Percentiles rank a stretch among this genome's conserved stretches.
phyloP scores from a whole-genome alignment of 192 early-diverging fungal genomes.

The Paraglomus brasilianum region DNA sequence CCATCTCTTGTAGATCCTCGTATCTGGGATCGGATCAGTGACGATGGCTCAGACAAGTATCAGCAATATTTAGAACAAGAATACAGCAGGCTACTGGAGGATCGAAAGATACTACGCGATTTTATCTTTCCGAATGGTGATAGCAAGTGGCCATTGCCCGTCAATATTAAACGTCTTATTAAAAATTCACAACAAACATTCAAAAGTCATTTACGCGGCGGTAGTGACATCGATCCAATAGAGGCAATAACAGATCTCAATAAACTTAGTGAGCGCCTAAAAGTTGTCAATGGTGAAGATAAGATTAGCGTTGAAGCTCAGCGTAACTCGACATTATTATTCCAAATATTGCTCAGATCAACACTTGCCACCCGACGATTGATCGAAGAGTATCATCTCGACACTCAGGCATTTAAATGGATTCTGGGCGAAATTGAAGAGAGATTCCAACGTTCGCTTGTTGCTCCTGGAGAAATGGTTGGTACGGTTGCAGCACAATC shows the following conservation, averaged over 20 bases:
- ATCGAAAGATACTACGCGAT: constrained; percentile 72
- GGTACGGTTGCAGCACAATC: constrained; percentile 97
- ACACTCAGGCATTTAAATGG: constrained; percentile 88
- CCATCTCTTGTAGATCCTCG: too few relatives aligned
- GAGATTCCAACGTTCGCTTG: constrained; percentile 86
- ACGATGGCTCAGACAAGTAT: constrained; percentile 36
- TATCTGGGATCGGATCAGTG: background rate
- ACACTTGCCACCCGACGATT: constrained; percentile 81
- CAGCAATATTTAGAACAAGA: constrained; percentile 76
- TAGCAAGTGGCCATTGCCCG: constrained; percentile 83
- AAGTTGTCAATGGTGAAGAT: constrained; percentile 88
- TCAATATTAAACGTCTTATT: constrained; percentile 87
- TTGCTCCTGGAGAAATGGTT: constrained; percentile 97
- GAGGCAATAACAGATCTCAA: constrained; percentile 74
- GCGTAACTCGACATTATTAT: constrained; percentile 88
- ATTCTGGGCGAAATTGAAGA: constrained; percentile 90
- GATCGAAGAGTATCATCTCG: constrained; percentile 88
- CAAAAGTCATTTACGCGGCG: constrained; percentile 72
- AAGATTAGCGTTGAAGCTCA: constrained; percentile 84
- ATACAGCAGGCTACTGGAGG: constrained; percentile 72
- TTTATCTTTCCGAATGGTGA: constrained; percentile 79
- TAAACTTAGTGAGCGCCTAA: constrained; percentile 66
- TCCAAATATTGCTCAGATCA: constrained; percentile 80
- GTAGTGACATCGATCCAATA: constrained; percentile 85
- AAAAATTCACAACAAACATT: constrained; percentile 91